Base-by-base conservation (phyloP, 2,329 filamentous ascomycete species). In the Trichoderma lentiforme region DNA sequence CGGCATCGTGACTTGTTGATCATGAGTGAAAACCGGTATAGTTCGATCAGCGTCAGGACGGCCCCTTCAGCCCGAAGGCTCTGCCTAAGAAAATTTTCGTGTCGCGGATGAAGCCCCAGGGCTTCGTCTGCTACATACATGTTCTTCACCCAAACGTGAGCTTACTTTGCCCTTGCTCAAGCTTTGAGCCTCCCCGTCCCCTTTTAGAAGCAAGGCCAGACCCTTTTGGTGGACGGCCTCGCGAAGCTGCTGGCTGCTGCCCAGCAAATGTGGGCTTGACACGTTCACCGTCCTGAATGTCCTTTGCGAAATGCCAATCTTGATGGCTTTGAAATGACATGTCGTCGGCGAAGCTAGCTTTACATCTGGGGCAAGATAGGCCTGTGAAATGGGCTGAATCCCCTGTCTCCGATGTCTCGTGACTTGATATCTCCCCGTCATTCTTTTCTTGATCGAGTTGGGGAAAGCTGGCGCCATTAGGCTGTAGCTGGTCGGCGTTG, bases 271-370 rank as follows among this genome's bases (percentile, higher is more conserved):
- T 77, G 73, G 80, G 77, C 72, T 75, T 83, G 81, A 82, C 85
- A 85, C 86, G 86, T 82, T 92, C 87, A 71, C 86, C 81, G 3
- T 90, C 87, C 74, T 95, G 91, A 34, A 99, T 86, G 76, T 95
- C 92, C 82, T 93, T 93, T 60, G 96, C 96, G 82, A 97, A 92
- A 82, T 99, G 96, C 91, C 95, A 98, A 80, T 99, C 96, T 69
- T 91, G 86, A 80, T 99, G 96, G 81, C 93, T 95, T 75, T 90
- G 87, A 61, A 90, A 79, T 76, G 87, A 86, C 71, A 91, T 88
- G 30, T 84, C 78, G 51, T 85, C 83, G 14, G 86, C 84, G 39
- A 96, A 84, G n/a, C 80, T 79, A 76, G 87, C 86, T 72, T 87
- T 86, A 80, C 94, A 97, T 74, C 89, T 89, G 64, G 84, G 79